Evolutionary conservation across 2,329 filamentous ascomycete genomes (phyloP).

Genomic region (Septoria linicola): DNA sequence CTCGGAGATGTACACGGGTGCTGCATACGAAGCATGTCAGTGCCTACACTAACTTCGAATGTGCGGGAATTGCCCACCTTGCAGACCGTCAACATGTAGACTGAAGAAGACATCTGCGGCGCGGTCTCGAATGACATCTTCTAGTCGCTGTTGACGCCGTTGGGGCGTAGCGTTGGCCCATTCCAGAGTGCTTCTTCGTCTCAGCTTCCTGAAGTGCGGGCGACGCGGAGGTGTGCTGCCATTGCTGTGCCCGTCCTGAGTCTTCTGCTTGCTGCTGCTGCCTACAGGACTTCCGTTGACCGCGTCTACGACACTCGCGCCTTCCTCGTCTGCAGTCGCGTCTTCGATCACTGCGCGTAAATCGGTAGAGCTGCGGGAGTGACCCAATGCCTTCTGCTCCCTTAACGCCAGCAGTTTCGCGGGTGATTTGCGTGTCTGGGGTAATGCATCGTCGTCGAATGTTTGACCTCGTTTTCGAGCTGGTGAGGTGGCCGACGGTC

Average conservation of each 20-base stretch:
- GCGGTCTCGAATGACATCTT: slow-evolving; percentile 66
- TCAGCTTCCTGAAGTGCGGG: slow-evolving; percentile 42
- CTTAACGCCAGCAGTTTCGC: slow-evolving; percentile 62
- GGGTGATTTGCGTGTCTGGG: slow-evolving; percentile 64
- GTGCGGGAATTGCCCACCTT: slow-evolving; percentile 34
- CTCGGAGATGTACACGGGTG: slow-evolving; percentile 90
- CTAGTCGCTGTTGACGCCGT: slow-evolving; percentile 70
- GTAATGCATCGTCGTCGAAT: slow-evolving; percentile 72
- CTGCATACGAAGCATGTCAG: slow-evolving; percentile 40
- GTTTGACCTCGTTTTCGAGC: slow-evolving; percentile 55
- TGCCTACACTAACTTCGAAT: not conserved
- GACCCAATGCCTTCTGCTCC: slow-evolving; percentile 51
- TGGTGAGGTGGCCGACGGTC: slow-evolving; percentile 50
- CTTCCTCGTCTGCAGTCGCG: slow-evolving; percentile 15
- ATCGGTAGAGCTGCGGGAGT: slow-evolving; percentile 60
- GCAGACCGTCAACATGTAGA: slow-evolving; percentile 64
- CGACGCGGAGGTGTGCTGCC: slow-evolving; percentile 29
- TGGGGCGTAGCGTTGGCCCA: slow-evolving; percentile 61
- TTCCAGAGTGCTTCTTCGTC: slow-evolving; percentile 61
- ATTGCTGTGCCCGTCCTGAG: slow-evolving; percentile 28
- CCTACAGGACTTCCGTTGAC: slow-evolving; percentile 20
- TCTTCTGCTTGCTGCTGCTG: slow-evolving; percentile 13
- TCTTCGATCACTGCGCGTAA: slow-evolving; percentile 42
- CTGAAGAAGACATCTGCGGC: slow-evolving; percentile 91
- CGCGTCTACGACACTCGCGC: not conserved